These are phyloP conservation scores for Backusella macrospora DNA, from an alignment of 192 early-diverging fungal genomes.

Conservation along the genomic window DNA sequence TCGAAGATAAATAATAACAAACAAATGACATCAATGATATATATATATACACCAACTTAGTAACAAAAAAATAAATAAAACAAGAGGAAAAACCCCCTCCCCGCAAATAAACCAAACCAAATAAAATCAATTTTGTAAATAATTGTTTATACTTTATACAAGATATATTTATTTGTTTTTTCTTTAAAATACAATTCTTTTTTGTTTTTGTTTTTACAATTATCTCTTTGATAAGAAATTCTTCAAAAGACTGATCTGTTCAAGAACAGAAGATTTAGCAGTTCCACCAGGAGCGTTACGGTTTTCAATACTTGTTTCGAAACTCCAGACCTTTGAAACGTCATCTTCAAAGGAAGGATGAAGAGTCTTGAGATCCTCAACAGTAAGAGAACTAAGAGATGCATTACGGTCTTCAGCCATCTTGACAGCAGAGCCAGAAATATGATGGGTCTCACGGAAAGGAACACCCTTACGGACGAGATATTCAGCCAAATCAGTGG, in stretches of 20 bases:
- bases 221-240: conserved; percentile 50
- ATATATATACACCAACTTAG: no score
- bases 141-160: not conserved
- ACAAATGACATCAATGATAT: not conserved
- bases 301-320: conserved; percentile 88
- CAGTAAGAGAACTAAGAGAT: conserved; percentile 71
- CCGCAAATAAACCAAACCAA: no score
- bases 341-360: conserved; percentile 87
- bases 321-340: conserved; percentile 85
- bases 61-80: no score
- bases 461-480: conserved; percentile 97
- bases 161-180: not conserved
- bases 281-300: conserved; percentile 91
- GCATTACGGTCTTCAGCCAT: conserved; percentile 88
- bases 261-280: conserved; percentile 70
- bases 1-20: not conserved
- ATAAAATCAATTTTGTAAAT: not conserved
- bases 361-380: conserved; percentile 82
- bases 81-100: not conserved
- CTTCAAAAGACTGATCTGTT: conserved; percentile 82
- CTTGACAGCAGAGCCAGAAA: conserved; percentile 92
- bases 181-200: not conserved
- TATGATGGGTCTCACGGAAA: conserved; percentile 99
- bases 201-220: not conserved
- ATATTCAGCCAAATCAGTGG: conserved; percentile 98